These are phyloP conservation scores for Populus tomentosa DNA, from an alignment of 441 rosid species.

Conservation along the genomic window DNA sequence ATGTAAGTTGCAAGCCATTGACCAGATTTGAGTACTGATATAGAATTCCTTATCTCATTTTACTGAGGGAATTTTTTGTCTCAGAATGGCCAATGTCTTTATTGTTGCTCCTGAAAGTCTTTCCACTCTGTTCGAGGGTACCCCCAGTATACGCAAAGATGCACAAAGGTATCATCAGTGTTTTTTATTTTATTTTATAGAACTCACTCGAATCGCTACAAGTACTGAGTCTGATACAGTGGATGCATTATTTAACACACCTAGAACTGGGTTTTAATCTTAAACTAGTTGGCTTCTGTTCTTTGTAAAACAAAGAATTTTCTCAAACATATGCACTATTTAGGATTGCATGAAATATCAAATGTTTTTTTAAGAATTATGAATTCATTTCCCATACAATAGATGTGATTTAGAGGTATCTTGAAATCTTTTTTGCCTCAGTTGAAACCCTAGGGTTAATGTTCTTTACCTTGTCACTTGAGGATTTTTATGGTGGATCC, in stretches of 20 bases:
- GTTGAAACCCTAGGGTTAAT: neutral
- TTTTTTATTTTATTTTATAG: neutral
- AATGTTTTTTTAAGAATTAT: neutral
- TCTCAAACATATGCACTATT: neutral
- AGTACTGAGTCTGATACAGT: neutral
- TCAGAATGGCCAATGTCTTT: slow-evolving; percentile 92
- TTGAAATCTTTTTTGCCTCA: neutral
- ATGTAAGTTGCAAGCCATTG: slow-evolving; percentile 50
- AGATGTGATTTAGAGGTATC: neutral
- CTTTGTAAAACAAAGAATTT: neutral
- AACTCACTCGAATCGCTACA: neutral
- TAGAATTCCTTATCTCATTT: neutral
- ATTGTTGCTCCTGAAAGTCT: slow-evolving; percentile 97
- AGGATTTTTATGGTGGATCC: neutral
- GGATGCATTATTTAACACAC: neutral
- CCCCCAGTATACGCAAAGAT: slow-evolving; percentile 88
- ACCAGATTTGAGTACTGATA: neutral
- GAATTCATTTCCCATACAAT: neutral
- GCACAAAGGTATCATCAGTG: slow-evolving; percentile 61
- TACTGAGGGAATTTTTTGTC: slow-evolving; percentile 16
- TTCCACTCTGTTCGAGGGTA: slow-evolving; percentile 87
- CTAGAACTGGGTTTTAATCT: neutral
- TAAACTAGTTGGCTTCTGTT: neutral
- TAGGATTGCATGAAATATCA: neutral
- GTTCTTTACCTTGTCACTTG: neutral